Base-by-base conservation (phyloP, 73 alveolate genomes). In the Tetrahymena elliotti region DNA sequence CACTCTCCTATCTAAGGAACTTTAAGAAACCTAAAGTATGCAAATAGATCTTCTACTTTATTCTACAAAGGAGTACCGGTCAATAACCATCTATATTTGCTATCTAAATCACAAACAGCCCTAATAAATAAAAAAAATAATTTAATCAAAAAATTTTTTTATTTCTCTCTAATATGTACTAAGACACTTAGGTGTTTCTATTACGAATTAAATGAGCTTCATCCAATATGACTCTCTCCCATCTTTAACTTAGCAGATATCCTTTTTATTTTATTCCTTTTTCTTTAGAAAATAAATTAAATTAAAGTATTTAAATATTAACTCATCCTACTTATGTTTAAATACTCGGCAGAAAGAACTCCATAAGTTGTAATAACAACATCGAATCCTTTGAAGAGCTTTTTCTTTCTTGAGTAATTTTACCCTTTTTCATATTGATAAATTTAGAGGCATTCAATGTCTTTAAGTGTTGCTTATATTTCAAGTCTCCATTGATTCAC, bases 1-100 rank as follows among this genome's bases (percentile, higher is more conserved):
- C 93, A 94, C 40, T 94, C 96, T 15, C 94, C 93, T 41, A 94
- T 52, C 22, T 94, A 40, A 36, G 93, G 95, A 16, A 94, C 96
- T 41, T 53, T 20, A 11, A 94, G 52, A n/a, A 94, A 94, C 47
- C 93, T 52, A 34, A 94, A 36, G 5, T 84, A 54, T 39, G 92
- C 93, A 68, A 94, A 94, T 88, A 94, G 47, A 88, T 94, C 96
- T 33, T 94, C 96, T 84, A 84, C 92, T 84, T 94, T 94, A 53
- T 94, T 94, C 31, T 94, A 92, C 93, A 94, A 52, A 47, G 96
- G 96, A 31, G 96, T 94, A 84, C 96, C 96, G 6, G 96, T 94
- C 24, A 94, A 68, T 40, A 95, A 94, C 96, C 96, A 94, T 94
- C 95, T 94, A 52, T n/a, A 94, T 31, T 83, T 33, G 31, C 93